Conservation (phyloP, 1,284 basidiomycete species). For the Ustilago crameri region DNA sequence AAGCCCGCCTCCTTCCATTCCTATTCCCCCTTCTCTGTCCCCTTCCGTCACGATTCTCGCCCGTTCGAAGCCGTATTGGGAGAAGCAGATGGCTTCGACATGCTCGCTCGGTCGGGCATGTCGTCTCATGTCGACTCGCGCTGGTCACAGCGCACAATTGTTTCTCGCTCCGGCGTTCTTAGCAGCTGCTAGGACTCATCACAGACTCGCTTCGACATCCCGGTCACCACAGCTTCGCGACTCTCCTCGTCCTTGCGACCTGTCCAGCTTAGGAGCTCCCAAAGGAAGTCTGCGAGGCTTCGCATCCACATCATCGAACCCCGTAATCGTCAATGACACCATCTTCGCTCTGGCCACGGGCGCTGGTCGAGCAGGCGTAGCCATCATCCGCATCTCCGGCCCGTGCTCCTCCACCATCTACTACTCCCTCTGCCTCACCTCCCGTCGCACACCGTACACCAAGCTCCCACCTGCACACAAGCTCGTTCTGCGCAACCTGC, state of each 20-base stretch:
- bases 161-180: too few relatives aligned
- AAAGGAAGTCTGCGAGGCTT: not conserved
- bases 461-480: slow-evolving; percentile 73
- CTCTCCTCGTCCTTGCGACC: not conserved
- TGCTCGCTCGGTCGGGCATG: too few relatives aligned
- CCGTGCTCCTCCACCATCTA: slow-evolving; percentile 76
- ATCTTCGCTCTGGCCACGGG: slow-evolving; percentile 88
- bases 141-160: too few relatives aligned
- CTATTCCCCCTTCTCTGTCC: too few relatives aligned
- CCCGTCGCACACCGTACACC: slow-evolving; percentile 3
- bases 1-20: too few relatives aligned
- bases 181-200: too few relatives aligned
- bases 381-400: slow-evolving; percentile 83
- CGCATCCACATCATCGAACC: not conserved
- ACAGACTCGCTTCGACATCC: too few relatives aligned
- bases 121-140: too few relatives aligned
- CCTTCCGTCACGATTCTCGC: too few relatives aligned
- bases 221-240: too few relatives aligned
- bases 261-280: not conserved
- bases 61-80: too few relatives aligned
- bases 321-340: slow-evolving; percentile 69
- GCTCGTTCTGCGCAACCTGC: slow-evolving; percentile 77
- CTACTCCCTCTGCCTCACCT: slow-evolving; percentile 72
- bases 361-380: slow-evolving; percentile 82
- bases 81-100: too few relatives aligned